Conservation (phyloP, 345 rosid species). For the Sonneratia caseolaris region DNA sequence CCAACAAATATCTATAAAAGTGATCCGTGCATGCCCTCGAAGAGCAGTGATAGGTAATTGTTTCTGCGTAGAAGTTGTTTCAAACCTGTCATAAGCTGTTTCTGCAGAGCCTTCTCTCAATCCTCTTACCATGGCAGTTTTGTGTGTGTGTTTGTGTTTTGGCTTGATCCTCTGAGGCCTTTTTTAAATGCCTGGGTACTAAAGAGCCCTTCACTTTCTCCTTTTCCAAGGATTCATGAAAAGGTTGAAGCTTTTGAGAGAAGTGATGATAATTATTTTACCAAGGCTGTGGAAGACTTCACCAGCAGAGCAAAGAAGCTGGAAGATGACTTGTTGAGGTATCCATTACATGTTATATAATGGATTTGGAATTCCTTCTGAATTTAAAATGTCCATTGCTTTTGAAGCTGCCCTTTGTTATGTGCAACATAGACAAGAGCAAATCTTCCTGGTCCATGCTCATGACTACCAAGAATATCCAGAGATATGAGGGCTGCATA, state of each 20-base stretch:
- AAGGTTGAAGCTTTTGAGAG: background rate
- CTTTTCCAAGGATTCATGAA: constrained; percentile 26
- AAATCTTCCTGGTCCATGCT: too few species aligned
- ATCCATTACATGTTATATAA: background rate
- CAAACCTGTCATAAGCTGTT: background rate
- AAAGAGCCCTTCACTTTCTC: background rate
- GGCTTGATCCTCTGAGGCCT: background rate
- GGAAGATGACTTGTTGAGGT: constrained; percentile 50
- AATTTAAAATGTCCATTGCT: background rate
- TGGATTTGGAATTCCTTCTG: background rate
- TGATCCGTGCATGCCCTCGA: constrained; percentile 8
- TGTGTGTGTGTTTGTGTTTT: background rate
- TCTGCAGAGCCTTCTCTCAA: background rate
- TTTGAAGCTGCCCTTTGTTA: background rate
- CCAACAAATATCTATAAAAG: constrained; percentile 15
- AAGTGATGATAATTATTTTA: constrained; percentile 13
- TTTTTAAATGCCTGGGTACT: background rate
- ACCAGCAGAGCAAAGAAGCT: constrained; percentile 39
- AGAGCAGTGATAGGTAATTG: constrained; percentile 28
- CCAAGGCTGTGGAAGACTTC: constrained; percentile 32
- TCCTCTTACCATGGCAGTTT: background rate
- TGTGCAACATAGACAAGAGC: background rate
- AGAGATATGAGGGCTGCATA: background rate
- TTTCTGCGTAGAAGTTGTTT: constrained; percentile 3
- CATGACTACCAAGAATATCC: background rate